These are phyloP conservation scores for Cutaneotrichosporon sp. DNA, from an alignment of 1,284 basidiomycete genomes.

Conservation along the genomic window DNA sequence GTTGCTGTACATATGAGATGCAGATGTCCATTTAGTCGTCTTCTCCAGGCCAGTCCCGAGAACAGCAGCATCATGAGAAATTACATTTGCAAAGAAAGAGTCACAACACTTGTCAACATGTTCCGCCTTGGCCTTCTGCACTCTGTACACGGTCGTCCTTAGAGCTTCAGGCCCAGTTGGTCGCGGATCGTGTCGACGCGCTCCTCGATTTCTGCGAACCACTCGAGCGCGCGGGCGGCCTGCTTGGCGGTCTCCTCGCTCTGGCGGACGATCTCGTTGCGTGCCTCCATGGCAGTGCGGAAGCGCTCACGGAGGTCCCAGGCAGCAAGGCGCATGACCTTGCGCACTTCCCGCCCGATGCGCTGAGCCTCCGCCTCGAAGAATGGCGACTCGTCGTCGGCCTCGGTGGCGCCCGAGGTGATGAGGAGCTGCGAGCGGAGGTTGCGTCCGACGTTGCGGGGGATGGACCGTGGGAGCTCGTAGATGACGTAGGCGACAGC, in stretches of 20 bases:
- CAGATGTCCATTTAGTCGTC: neutral
- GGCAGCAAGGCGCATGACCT: slow-evolving; percentile 89
- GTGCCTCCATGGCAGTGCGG: slow-evolving; percentile 74
- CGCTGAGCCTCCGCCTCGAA: slow-evolving; percentile 70
- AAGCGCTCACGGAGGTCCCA: slow-evolving; percentile 90
- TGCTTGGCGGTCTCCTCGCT: slow-evolving; percentile 73
- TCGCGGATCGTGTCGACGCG: slow-evolving; percentile 62
- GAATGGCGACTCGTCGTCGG: slow-evolving; percentile 58
- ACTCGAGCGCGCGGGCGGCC: slow-evolving; percentile 70
- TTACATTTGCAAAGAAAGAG: slow-evolving; percentile 1
- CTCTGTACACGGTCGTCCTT: neutral
- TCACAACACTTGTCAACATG: slow-evolving; percentile 6
- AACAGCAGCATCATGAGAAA: neutral
- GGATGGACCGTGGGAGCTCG: slow-evolving; percentile 87
- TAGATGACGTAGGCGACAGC: slow-evolving; percentile 79
- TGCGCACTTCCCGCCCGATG: slow-evolving; percentile 83
- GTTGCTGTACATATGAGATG: neutral
- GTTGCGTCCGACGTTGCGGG: slow-evolving; percentile 83
- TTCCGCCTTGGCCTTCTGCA: neutral
- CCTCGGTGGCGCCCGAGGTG: slow-evolving; percentile 36
- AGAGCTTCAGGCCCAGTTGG: slow-evolving; percentile 42
- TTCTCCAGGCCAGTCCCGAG: neutral
- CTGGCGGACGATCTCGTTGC: slow-evolving; percentile 70
- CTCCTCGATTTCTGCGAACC: slow-evolving; percentile 65
- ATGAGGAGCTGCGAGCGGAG: slow-evolving; percentile 59